A percentile compares a stretch with the other conserved stretches of the same genome.
Evolutionary conservation across 2,329 filamentous ascomycete species (phyloP).

Genomic region (Bipolaris sorokiniana): DNA sequence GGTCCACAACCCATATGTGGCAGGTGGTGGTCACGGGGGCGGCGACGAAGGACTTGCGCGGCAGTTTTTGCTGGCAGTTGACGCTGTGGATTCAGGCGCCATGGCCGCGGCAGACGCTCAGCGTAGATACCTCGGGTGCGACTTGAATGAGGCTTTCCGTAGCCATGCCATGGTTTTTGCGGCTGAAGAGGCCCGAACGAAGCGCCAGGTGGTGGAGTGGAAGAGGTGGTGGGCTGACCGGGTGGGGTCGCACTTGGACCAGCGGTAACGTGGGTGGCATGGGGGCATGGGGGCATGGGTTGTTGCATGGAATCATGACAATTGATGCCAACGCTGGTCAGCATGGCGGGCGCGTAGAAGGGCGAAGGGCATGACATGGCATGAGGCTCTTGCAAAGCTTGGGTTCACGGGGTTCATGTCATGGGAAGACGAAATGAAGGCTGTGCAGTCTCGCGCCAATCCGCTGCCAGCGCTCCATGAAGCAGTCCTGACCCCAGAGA

Average conservation of each 20-base stretch:
- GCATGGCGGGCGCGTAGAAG: constrained; percentile 35
- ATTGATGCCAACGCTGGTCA: constrained; percentile 5
- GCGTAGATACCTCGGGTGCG: constrained; percentile 76
- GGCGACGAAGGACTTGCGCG: constrained; percentile 80
- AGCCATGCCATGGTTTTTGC: constrained; percentile 95
- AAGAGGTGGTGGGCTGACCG: constrained; percentile 73
- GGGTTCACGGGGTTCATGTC: neutral
- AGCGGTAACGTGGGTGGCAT: constrained; percentile 14
- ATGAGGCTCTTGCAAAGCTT: constrained; percentile 26
- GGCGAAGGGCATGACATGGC: constrained; percentile 23
- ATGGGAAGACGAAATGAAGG: constrained; percentile 24
- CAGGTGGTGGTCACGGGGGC: constrained; percentile 72
- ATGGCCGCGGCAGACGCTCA: constrained; percentile 75
- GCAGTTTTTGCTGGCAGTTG: constrained; percentile 83
- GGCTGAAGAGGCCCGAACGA: constrained; percentile 81
- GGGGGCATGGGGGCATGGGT: too few species aligned
- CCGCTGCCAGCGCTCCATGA: constrained; percentile 22
- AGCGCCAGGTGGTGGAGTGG: constrained; percentile 76
- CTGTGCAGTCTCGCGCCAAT: constrained; percentile 22
- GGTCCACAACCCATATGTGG: constrained; percentile 65
- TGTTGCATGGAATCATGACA: constrained; percentile 6
- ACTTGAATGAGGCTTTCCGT: constrained; percentile 82
- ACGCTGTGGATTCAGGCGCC: constrained; percentile 74
- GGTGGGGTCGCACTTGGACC: constrained; percentile 49
- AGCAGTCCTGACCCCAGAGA: constrained; percentile 20